Percentiles rank a stretch among this genome's conserved stretches.
phyloP scores from a whole-genome alignment of 306 rosid species.

The Prunus mume region DNA sequence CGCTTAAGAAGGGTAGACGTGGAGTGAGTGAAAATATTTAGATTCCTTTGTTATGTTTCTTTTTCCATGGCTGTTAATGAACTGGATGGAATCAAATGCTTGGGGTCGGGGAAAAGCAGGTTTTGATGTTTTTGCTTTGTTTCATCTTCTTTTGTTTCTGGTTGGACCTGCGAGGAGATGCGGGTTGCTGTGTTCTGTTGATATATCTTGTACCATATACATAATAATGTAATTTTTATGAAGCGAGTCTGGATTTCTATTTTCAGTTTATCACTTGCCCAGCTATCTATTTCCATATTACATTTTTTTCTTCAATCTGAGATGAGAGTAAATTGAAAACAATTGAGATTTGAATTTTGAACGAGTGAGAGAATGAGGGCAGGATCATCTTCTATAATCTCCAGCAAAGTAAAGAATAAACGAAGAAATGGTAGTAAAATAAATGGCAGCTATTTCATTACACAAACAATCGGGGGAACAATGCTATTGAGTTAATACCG shows the following conservation, averaged over 20 bases:
- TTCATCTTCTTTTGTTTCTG: neutral
- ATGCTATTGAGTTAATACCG: conserved; percentile 23
- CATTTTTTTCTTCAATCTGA: no score
- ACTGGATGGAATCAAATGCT: neutral
- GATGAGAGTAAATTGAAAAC: neutral
- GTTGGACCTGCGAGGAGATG: neutral
- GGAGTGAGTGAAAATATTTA: neutral
- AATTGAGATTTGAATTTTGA: neutral
- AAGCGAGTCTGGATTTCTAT: neutral
- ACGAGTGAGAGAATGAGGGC: neutral
- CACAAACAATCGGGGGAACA: conserved; percentile 14
- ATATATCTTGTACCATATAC: neutral
- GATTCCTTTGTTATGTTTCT: neutral
- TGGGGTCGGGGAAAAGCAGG: neutral
- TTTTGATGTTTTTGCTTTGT: neutral
- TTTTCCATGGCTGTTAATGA: neutral
- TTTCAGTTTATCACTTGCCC: no score
- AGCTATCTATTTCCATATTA: no score
- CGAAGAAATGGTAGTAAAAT: neutral
- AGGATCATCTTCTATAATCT: neutral
- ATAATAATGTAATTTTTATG: neutral
- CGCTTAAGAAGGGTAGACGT: conserved; percentile 29
- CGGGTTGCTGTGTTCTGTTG: neutral
- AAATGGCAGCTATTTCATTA: neutral
- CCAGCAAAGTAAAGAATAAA: neutral